Evolutionary conservation across 805 yeast genomes (phyloP), one percentile per base, ranked within the genome.

Genomic region (Pichia sporocuriosa): DNA sequence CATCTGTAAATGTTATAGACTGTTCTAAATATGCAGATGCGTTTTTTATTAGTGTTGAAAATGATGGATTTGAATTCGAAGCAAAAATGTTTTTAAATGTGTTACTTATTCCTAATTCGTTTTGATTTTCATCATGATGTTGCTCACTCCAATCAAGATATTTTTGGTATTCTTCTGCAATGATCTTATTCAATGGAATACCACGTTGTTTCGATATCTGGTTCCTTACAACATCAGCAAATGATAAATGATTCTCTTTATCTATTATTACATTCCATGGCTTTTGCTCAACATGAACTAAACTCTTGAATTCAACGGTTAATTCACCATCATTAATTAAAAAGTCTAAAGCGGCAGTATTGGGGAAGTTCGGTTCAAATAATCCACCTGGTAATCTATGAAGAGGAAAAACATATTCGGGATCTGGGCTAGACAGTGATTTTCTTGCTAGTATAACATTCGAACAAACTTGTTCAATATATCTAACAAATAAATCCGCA

Each of bases 261-360:
- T 62, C 61, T 43, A 77, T 72, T 6, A 79, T 68, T 4, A 68
- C 61, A 45, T 72, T 62, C 89, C 89, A 83, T 1, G 89, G 89
- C 43, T 64, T 66, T 45, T 72, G 77, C 0, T 68, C 68, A 8
- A 81, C 69, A 19, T 60, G 60, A 26, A 61, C 65, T 28, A 81
- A 54, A 39, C 70, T 69, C 52, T 76, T 73, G 43, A 80, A 59
- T 40, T 81, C 88, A 6, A 81, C 58, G 20, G 80, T 68, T 4
- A 81, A 55, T 51, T 83, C 88, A 17, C 81, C 77, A 55, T 77
- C 81, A 47, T 71, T 67, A 19, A 81, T 61, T 40, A 73, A 73
- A 22, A 81, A 51, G 51, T 83, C 90, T 32, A 81, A 54, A 3
- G 80, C 63, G 5, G 79, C 62, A 10, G 63, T 58, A 3, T 62